phyloP scores from a whole-genome alignment of 2,329 filamentous ascomycete genomes.

The Endoconidiophora polonica region DNA sequence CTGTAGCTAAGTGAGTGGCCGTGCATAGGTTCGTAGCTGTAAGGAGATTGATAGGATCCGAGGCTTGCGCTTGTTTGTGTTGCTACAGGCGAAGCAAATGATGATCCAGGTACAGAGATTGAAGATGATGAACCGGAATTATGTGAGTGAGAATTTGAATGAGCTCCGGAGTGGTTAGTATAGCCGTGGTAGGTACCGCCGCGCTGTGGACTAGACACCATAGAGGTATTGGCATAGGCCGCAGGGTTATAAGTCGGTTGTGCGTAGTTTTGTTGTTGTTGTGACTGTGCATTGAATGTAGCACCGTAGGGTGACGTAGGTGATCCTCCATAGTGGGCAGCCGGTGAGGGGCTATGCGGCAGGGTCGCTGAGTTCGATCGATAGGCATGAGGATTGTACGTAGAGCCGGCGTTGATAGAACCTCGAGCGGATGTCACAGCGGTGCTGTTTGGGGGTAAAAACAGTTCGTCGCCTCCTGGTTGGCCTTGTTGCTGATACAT shows the following conservation, averaged over 20 bases:
- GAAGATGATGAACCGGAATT: slow-evolving; percentile 3
- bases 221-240: slow-evolving; percentile 33
- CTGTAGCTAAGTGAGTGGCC: slow-evolving; percentile 6
- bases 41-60: neutral
- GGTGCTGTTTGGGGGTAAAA: slow-evolving; percentile 8
- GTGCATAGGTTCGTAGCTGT: neutral
- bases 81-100: slow-evolving; percentile 11
- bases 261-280: slow-evolving; percentile 43
- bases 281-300: slow-evolving; percentile 13
- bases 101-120: slow-evolving; percentile 15
- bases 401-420: slow-evolving; percentile 15
- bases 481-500: slow-evolving; percentile 8
- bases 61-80: slow-evolving; percentile 3
- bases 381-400: slow-evolving; percentile 13
- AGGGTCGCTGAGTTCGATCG: slow-evolving; percentile 5
- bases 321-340: slow-evolving; percentile 11
- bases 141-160: slow-evolving; percentile 9
- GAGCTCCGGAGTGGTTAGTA: slow-evolving; percentile 19
- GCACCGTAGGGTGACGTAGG: slow-evolving; percentile 5
- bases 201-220: slow-evolving; percentile 25
- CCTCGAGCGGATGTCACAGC: slow-evolving; percentile 12
- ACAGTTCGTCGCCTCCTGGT: slow-evolving; percentile 8
- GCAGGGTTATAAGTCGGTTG: slow-evolving; percentile 44
- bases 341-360: slow-evolving; percentile 15
- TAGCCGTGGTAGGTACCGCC: slow-evolving; percentile 34